phyloP scores from a whole-genome alignment of 805 yeast species.

The Wilhelminamyces savonicus region DNA sequence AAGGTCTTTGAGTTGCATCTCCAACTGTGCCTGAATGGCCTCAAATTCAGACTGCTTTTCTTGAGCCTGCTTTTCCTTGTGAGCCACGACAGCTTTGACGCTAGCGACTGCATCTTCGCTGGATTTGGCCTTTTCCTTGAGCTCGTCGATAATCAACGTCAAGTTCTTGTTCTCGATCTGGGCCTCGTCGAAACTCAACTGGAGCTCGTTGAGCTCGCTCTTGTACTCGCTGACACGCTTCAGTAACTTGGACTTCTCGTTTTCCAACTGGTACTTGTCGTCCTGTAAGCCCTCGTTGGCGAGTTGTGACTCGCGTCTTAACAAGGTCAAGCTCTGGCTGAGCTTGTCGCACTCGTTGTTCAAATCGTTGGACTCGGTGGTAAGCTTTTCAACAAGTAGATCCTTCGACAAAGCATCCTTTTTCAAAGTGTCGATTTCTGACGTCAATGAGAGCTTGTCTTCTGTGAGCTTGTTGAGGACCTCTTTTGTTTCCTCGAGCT shows the following conservation, averaged over 20 bases:
- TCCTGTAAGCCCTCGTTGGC: constrained; percentile 31
- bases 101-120: constrained; percentile 17
- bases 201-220: constrained; percentile 36
- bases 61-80: background rate
- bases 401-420: constrained; percentile 7
- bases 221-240: constrained; percentile 36
- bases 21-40: background rate
- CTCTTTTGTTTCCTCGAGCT: constrained; percentile 50
- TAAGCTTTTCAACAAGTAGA: constrained; percentile 4
- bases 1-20: background rate
- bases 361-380: constrained; percentile 27
- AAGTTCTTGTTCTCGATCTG: constrained; percentile 35
- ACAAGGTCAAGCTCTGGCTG: constrained; percentile 28
- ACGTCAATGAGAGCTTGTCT: no score
- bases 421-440: constrained; percentile 12
- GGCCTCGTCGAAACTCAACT: constrained; percentile 31
- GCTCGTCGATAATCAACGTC: constrained; percentile 36
- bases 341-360: constrained; percentile 52
- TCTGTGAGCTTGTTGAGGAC: constrained; percentile 34
- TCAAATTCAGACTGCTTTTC: constrained; percentile 1
- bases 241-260: constrained; percentile 29
- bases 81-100: constrained; percentile 1
- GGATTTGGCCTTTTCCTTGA: constrained; percentile 33
- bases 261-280: constrained; percentile 35
- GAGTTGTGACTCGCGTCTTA: constrained; percentile 31